Evolutionary conservation across 139 green algal genomes (phyloP), one percentile per base, ranked within the genome.

Genomic region (Pedinophyceae sp.): DNA sequence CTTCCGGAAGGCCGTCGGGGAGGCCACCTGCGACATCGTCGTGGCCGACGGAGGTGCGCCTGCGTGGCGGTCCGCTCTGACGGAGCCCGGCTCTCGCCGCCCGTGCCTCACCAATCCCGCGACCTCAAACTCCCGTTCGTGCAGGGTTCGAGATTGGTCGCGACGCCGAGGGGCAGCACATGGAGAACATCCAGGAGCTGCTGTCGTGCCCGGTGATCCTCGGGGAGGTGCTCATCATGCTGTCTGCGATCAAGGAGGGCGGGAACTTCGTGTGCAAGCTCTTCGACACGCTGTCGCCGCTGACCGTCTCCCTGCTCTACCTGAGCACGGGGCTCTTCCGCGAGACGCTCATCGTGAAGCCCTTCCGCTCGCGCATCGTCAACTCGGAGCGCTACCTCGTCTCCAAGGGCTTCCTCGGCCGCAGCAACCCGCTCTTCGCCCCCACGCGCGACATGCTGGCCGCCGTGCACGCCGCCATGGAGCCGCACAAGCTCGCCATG

Each of bases 121-220:
- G n/a, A n/a, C n/a, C n/a, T n/a, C n/a, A n/a, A n/a, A n/a, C n/a
- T n/a, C n/a, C n/a, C n/a, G n/a, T n/a, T n/a, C n/a, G n/a, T n/a
- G n/a, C n/a, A n/a, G n/a, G n/a, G n/a, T 43, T 43, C 34, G 34
- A 43, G 34, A 43, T 43, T 13, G 34, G 34, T 13, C 7, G 13
- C 10, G 34, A 43, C 34, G 10, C 7, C 10, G 34, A 43, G 34
- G 34, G 34, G 34, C 13, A 43, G 10, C 34, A 43, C 13, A 19
- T 43, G 34, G 34, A 43, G 34, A 43, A 43, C 34, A 43, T 43
- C 34, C 34, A 43, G 34, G 34, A 43, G 34, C 34, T 43, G 34
- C 34, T 43, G 34, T 43, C 34, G 34, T 19, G 10, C 10, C 34
- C 10, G 10, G 7, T 7, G 10, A 43, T 43, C 34, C 7, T 13